Percentiles rank a stretch among this genome's conserved stretches.
These are phyloP conservation scores for Mayamaea pseudoterrestris DNA, from an alignment of 108 stramenopile species.

Conservation along the genomic window DNA sequence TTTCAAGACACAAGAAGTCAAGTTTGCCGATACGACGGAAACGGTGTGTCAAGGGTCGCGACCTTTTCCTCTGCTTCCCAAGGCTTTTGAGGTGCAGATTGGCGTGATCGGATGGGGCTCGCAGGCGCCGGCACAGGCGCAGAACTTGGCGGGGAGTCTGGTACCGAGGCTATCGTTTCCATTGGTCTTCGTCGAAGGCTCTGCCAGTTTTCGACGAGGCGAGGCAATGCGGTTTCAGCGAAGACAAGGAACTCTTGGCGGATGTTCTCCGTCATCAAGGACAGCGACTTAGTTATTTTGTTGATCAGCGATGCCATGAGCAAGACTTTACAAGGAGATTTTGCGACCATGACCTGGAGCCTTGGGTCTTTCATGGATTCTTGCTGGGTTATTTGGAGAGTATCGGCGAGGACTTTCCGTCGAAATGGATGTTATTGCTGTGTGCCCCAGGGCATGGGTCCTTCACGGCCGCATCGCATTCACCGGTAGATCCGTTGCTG, in stretches of 20 bases:
- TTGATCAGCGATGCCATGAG: slow-evolving; percentile 92
- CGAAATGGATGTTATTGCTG: slow-evolving; percentile 93
- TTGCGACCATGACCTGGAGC: slow-evolving; percentile 94
- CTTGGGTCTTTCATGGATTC: slow-evolving; percentile 92
- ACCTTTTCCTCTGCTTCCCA: slow-evolving; percentile 84
- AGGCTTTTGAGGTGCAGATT: slow-evolving; percentile 90
- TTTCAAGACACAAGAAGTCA: slow-evolving; percentile 75
- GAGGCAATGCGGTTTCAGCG: slow-evolving; percentile 76
- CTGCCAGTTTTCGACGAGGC: slow-evolving; percentile 84
- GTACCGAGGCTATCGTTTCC: slow-evolving; percentile 75
- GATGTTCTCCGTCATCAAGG: slow-evolving; percentile 91
- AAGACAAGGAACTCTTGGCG: slow-evolving; percentile 88
- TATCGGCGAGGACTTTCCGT: slow-evolving; percentile 87
- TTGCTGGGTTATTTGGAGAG: slow-evolving; percentile 92
- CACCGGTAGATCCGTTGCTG: neutral
- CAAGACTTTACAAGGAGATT: slow-evolving; percentile 88
- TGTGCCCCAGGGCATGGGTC: slow-evolving; percentile 98
- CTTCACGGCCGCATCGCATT: slow-evolving; percentile 29
- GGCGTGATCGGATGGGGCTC: slow-evolving; percentile 98
- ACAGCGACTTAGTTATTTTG: slow-evolving; percentile 89
- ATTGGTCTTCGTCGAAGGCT: slow-evolving; percentile 92
- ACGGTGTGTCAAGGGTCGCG: slow-evolving; percentile 94
- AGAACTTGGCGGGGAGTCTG: slow-evolving; percentile 82
- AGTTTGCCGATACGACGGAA: slow-evolving; percentile 88
- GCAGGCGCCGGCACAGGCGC: slow-evolving; percentile 95